phyloP scores from a whole-genome alignment of 1,139 yeast species.

The Suhomyces bribrorum region DNA sequence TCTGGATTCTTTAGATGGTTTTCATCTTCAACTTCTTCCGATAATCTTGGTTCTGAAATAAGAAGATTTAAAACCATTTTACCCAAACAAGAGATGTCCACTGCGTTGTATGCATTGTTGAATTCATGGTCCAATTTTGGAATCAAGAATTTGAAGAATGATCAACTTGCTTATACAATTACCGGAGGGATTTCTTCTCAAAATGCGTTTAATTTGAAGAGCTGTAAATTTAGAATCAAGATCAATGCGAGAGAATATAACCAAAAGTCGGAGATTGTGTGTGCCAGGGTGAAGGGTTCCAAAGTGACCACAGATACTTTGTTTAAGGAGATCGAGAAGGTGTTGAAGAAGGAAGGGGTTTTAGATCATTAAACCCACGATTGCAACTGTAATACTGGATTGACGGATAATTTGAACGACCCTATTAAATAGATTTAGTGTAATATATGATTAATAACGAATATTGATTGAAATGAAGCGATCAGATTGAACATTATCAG shows the following conservation, averaged over 20 bases:
- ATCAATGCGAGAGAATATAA: conserved; percentile 40
- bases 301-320: conserved; percentile 44
- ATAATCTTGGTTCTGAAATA: conserved; percentile 26
- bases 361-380: conserved; percentile 27
- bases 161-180: conserved; percentile 45
- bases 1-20: conserved; percentile 48
- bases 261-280: conserved; percentile 49
- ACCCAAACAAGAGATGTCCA: conserved; percentile 58
- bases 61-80: conserved; percentile 46
- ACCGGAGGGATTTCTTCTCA: conserved; percentile 62
- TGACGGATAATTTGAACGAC: too few relatives aligned
- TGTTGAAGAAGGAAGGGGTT: conserved; percentile 48
- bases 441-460: background rate
- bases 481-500: too few relatives aligned
- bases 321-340: conserved; percentile 50
- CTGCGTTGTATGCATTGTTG: conserved; percentile 63
- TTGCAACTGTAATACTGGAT: conserved; percentile 4
- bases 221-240: conserved; percentile 63
- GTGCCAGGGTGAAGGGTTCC: conserved; percentile 49
- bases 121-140: conserved; percentile 74
- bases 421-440: background rate
- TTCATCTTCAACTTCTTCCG: conserved; percentile 27
- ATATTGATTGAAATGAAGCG: too few relatives aligned
- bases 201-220: conserved; percentile 62
- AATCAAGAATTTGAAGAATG: conserved; percentile 54